Conservation (phyloP, 2,329 filamentous ascomycete genomes). For the Colletotrichum limetticola region DNA sequence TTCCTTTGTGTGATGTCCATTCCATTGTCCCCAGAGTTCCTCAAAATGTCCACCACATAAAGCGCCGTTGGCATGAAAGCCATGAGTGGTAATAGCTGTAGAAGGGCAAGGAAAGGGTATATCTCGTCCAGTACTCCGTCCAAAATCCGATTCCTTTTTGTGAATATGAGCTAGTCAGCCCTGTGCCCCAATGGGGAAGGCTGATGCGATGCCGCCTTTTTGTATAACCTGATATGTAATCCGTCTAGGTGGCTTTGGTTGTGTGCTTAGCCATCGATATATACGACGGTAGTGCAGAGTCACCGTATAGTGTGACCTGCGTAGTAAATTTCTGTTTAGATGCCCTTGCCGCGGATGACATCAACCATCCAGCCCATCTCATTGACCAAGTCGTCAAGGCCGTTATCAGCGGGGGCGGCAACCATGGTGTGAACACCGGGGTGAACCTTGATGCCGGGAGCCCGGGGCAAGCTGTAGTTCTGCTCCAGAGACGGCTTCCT, state of each 20-base stretch:
- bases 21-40: conserved; percentile 3
- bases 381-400: conserved; percentile 52
- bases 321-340: conserved; percentile 17
- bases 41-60: conserved; percentile 16
- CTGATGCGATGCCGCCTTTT: conserved; percentile 2
- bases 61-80: conserved; percentile 26
- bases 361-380: conserved; percentile 65
- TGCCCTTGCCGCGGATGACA: conserved; percentile 52
- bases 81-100: conserved; percentile 16
- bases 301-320: neutral
- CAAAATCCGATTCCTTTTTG: conserved; percentile 5
- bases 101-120: conserved; percentile 29
- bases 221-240: neutral
- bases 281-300: neutral
- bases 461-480: conserved; percentile 59
- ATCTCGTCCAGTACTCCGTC: conserved; percentile 31
- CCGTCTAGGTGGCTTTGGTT: conserved; percentile 7
- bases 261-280: neutral
- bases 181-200: neutral
- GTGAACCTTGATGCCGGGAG: conserved; percentile 39
- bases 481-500: conserved; percentile 38
- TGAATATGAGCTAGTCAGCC: neutral
- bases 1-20: neutral
- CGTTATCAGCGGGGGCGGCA: conserved; percentile 48
- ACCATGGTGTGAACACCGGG: conserved; percentile 40